Evolutionary conservation across 2,329 filamentous ascomycete genomes (phyloP), one percentile per base, ranked within the genome.

Genomic region (Fonsecaea multimorphosa): DNA sequence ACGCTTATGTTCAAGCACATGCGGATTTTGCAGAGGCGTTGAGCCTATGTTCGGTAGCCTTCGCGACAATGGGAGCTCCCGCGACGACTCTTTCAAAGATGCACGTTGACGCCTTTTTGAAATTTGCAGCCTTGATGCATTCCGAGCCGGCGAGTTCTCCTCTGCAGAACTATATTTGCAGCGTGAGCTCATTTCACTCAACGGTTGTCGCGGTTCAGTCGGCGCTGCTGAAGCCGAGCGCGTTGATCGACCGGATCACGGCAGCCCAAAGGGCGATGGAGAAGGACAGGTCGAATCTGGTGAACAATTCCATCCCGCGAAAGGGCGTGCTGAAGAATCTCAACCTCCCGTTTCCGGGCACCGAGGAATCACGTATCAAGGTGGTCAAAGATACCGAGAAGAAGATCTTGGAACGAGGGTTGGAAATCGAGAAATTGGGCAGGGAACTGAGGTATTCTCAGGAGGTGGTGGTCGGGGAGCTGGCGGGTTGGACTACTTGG

Each of bases 401-500:
- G 70, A 92, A 91, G 72, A 91, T 92, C 40, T 84, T 86, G 14
- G 88, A 89, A 69, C 87, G 86, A 24, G 86, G 89, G 69, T 78
- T 83, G 19, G 92, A 97, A 75, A 85, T 91, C 11, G 86, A 89
- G 22, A 86, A 87, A 51, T 78, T 97, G n/a, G 89, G 90, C 0
- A 87, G 87, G 58, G 95, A 99, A 78, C 81, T 99, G 62, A 83
- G 92, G 57, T 97, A 95, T 77, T 97, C 93, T 55, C 94, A 97
- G 79, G 92, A 96, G 77, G 92, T 94, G 14, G 94, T 98, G 27
- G 94, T 96, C 6, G 85, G 88, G 1, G 95, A 99, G 79, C 78
- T 99, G 63, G 95, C 95, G 0, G 93, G 91, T 16, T 99, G 95
- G 92, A 93, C 97, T 74, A 92, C 96, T 46, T 87, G 93, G 80